Percentiles rank a stretch among this genome's conserved stretches.
phyloP scores from a whole-genome alignment of 306 rosid species.

The Ammopiptanthus mongolicus region DNA sequence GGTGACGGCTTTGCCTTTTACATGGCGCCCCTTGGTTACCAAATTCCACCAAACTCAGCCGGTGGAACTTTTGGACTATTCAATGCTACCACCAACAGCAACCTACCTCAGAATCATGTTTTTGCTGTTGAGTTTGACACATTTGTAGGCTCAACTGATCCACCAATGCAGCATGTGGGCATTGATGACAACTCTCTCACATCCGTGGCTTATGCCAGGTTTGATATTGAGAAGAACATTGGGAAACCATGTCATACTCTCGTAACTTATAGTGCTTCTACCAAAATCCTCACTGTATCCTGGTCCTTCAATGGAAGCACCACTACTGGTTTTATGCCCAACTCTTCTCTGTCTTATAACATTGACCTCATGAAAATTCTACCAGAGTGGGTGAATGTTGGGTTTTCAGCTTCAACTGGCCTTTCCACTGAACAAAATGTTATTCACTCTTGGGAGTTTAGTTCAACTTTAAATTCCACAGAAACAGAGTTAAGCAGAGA shows the following conservation, averaged over 20 bases:
- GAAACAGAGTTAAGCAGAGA: background rate
- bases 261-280: background rate
- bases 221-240: slow-evolving; percentile 22
- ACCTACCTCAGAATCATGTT: slow-evolving; percentile 14
- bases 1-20: slow-evolving; percentile 29
- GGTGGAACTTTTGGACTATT: slow-evolving; percentile 28
- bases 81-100: slow-evolving; percentile 29
- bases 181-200: slow-evolving; percentile 21
- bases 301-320: slow-evolving; percentile 22
- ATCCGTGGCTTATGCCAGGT: background rate
- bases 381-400: slow-evolving; percentile 27
- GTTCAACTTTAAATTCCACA: slow-evolving; percentile 16
- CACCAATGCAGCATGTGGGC: slow-evolving; percentile 23
- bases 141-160: slow-evolving; percentile 16
- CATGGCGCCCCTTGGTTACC: slow-evolving; percentile 13
- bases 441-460: slow-evolving; percentile 40
- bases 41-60: slow-evolving; percentile 30
- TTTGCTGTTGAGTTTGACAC: slow-evolving; percentile 33
- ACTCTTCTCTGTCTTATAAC: background rate
- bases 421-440: background rate
- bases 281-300: slow-evolving; percentile 1
- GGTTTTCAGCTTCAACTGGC: slow-evolving; percentile 36
- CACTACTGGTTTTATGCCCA: background rate
- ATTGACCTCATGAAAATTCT: slow-evolving; percentile 5
- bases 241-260: background rate